phyloP scores from a whole-genome alignment of 139 green algal genomes.

The Coelastrella sp. region DNA sequence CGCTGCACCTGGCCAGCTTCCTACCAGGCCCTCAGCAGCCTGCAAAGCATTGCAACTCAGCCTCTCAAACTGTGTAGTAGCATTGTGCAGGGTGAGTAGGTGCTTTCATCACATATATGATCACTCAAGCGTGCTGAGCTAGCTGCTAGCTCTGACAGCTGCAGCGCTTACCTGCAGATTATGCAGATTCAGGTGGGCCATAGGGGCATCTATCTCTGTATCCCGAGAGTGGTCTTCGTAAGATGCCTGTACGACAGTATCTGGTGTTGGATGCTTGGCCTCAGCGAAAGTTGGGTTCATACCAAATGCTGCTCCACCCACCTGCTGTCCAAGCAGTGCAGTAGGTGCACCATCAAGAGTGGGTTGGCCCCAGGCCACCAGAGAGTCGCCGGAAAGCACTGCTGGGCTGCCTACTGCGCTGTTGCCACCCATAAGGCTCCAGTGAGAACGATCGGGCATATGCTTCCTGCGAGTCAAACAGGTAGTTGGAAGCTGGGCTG shows the following conservation, averaged over 20 bases:
- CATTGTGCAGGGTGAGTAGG: no score
- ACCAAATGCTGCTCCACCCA: neutral
- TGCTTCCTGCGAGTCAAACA: conserved; percentile 32
- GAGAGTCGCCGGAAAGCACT: neutral
- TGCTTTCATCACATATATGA: no score
- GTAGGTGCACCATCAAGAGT: conserved; percentile 4
- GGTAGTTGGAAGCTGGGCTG: neutral
- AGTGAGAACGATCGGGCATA: conserved; percentile 29
- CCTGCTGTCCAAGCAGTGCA: conserved; percentile 36
- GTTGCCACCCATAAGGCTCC: conserved; percentile 7
- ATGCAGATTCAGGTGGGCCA: conserved; percentile 36
- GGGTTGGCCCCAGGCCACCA: neutral
- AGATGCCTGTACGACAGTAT: neutral
- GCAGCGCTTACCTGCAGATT: conserved; percentile 17
- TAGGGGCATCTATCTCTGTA: conserved; percentile 36
- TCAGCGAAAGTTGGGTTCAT: neutral
- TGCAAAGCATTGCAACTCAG: neutral
- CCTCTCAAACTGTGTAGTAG: no score
- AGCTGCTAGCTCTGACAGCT: neutral
- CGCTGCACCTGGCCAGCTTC: conserved; percentile 41
- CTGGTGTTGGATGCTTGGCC: no score
- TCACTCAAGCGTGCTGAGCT: no score
- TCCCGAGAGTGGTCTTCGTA: conserved; percentile 7
- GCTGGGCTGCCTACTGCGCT: neutral
- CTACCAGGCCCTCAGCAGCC: conserved; percentile 17